These are phyloP conservation scores for Ophiocordyceps camponoti-saundersi DNA, from an alignment of 2,329 filamentous ascomycete species.

Conservation along the genomic window DNA sequence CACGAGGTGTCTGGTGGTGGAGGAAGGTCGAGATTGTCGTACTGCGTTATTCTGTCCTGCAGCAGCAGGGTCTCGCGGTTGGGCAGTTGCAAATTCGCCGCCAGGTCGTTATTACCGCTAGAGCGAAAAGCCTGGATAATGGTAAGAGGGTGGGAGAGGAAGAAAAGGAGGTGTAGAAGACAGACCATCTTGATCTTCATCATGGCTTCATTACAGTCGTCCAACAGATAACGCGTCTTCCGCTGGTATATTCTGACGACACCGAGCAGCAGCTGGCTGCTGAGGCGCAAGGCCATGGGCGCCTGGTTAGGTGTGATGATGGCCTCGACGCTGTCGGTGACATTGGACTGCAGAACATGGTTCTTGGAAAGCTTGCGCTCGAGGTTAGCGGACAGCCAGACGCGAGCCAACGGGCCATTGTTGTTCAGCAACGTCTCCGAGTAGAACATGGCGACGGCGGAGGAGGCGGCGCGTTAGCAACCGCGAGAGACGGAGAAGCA, in stretches of 20 bases:
- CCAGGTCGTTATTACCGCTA: constrained; percentile 86
- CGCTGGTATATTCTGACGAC: constrained; percentile 95
- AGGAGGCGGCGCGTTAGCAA: not conserved
- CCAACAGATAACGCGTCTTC: constrained; percentile 88
- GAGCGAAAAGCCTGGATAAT: constrained; percentile 71
- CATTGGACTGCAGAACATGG: constrained; percentile 85
- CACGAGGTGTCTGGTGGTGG: constrained; percentile 81
- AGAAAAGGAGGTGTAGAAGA: not conserved
- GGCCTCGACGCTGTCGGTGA: constrained; percentile 84
- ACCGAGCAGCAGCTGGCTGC: constrained; percentile 83
- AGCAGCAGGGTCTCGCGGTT: constrained; percentile 78
- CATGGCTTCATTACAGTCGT: constrained; percentile 93
- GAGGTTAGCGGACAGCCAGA: constrained; percentile 95
- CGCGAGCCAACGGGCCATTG: constrained; percentile 89
- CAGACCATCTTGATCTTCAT: constrained; percentile 97
- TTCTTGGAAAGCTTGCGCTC: constrained; percentile 98
- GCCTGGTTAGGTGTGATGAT: constrained; percentile 90
- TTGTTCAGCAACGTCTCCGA: constrained; percentile 90
- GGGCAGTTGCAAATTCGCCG: constrained; percentile 62
- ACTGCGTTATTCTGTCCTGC: constrained; percentile 82
- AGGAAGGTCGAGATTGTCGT: constrained; percentile 60
- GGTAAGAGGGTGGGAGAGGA: constrained; percentile 6
- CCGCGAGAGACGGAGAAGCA: not conserved
- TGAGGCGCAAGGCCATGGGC: constrained; percentile 85
- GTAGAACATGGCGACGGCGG: constrained; percentile 64